Evolutionary conservation across 176 grass and related monocot genomes (phyloP).

Genomic region (Panicum miliaceum): DNA sequence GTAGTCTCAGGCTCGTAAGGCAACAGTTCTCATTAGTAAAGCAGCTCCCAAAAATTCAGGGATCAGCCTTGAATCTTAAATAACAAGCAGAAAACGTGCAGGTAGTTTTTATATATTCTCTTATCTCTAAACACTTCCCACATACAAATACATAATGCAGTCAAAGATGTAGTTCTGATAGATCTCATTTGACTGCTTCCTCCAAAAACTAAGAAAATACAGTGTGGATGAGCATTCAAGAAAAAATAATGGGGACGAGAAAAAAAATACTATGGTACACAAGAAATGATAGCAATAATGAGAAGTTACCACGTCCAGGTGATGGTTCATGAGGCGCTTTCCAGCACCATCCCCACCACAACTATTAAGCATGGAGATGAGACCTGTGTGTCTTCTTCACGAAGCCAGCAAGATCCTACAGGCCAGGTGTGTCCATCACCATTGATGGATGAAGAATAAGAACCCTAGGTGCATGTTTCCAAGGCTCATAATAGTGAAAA

Average conservation of each 20-base stretch:
- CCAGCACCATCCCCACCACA: constrained; percentile 35
- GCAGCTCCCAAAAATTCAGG: constrained; percentile 19
- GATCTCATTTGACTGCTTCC: not conserved
- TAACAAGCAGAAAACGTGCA: constrained; percentile 25
- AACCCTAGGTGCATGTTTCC: constrained; percentile 3
- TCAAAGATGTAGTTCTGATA: constrained; percentile 28
- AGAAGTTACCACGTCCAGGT: constrained; percentile 46
- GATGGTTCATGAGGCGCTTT: constrained; percentile 46
- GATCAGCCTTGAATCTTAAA: not conserved
- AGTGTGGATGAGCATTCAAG: not conserved
- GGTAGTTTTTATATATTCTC: constrained; percentile 23
- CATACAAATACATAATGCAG: constrained; percentile 24
- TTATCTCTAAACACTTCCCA: constrained; percentile 33
- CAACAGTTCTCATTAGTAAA: constrained; percentile 32
- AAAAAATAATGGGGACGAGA: not conserved
- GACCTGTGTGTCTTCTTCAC: constrained; percentile 25
- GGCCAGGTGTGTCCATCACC: constrained; percentile 13
- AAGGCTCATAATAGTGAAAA: constrained; percentile 32
- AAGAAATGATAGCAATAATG: constrained; percentile 27
- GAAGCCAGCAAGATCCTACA: constrained; percentile 23
- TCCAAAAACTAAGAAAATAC: constrained; percentile 31
- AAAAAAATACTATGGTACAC: constrained; percentile 12
- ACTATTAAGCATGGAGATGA: constrained; percentile 36
- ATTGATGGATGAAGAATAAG: constrained; percentile 35
- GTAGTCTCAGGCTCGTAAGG: not conserved